Conservation (phyloP, 169 alveolate species). For the Plasmodium adleri region DNA sequence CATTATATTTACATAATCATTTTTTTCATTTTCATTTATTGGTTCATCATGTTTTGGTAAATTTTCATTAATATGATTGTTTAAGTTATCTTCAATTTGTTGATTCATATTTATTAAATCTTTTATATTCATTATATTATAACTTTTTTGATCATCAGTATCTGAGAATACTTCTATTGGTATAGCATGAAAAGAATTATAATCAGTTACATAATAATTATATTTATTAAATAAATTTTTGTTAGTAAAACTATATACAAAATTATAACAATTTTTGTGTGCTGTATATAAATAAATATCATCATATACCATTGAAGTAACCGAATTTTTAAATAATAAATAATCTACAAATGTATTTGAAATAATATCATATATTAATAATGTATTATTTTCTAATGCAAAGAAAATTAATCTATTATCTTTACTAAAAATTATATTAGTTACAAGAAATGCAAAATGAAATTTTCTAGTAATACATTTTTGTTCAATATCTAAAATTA, state of each 20-base stretch:
- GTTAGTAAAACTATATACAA: conserved; percentile 47
- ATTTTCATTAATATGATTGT: background rate
- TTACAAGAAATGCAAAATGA: conserved; percentile 25
- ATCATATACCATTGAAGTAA: conserved; percentile 42
- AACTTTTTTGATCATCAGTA: background rate
- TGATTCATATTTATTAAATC: conserved; percentile 10
- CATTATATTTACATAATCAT: conserved; percentile 11
- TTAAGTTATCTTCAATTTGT: background rate
- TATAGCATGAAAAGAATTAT: conserved; percentile 41
- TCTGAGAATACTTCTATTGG: conserved; percentile 44
- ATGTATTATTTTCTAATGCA: conserved; percentile 34
- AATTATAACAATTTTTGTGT: conserved; percentile 16
- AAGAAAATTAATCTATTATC: conserved; percentile 64
- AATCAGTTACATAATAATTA: conserved; percentile 51
- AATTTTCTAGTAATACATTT: conserved; percentile 57
- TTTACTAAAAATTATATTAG: conserved; percentile 54
- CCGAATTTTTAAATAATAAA: conserved; percentile 28
- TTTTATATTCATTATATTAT: background rate
- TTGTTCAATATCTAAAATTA: conserved; percentile 64
- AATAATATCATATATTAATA: conserved; percentile 58
- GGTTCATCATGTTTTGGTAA: background rate
- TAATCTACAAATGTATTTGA: conserved; percentile 65
- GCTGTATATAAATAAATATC: conserved; percentile 58
- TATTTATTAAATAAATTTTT: conserved; percentile 60
- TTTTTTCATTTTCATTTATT: background rate